A percentile compares a stretch with the other conserved stretches of the same genome.
phyloP scores from a whole-genome alignment of 1,284 basidiomycete genomes.

The Filobasidium uniguttulatum region DNA sequence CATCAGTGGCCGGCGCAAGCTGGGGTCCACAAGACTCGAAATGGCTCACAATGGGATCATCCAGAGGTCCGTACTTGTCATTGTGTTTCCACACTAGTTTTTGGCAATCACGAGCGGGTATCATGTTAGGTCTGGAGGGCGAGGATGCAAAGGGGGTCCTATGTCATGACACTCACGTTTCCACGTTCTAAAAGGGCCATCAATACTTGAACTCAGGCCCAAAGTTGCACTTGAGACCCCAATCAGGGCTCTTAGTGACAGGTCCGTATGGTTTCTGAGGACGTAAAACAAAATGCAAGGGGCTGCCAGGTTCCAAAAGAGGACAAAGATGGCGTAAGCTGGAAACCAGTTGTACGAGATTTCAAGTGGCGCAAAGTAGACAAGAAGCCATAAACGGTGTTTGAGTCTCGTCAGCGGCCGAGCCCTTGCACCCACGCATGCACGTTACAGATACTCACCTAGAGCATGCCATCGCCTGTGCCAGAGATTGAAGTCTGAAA shows the following conservation, averaged over 20 bases:
- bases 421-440: background rate
- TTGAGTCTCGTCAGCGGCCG: too few species aligned
- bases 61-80: background rate
- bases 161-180: background rate
- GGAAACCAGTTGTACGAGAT: too few species aligned
- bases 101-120: too few species aligned
- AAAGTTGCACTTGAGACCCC: background rate
- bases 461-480: background rate
- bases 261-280: background rate
- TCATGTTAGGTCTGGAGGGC: too few species aligned
- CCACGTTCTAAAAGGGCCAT: constrained; percentile 1
- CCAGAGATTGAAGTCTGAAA: background rate
- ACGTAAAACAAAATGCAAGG: background rate
- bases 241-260: background rate
- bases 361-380: too few species aligned
- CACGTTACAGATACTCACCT: background rate
- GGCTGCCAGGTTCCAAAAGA: background rate
- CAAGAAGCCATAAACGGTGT: too few species aligned
- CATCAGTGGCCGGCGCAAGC: background rate
- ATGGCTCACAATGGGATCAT: background rate
- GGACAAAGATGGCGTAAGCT: background rate
- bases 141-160: too few species aligned
- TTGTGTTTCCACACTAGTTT: background rate
- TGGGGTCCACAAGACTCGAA: background rate
- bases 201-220: background rate